Evolutionary conservation across 257 asterid species (phyloP), one percentile per base, ranked within the genome.

Genomic region (Avicennia marina): DNA sequence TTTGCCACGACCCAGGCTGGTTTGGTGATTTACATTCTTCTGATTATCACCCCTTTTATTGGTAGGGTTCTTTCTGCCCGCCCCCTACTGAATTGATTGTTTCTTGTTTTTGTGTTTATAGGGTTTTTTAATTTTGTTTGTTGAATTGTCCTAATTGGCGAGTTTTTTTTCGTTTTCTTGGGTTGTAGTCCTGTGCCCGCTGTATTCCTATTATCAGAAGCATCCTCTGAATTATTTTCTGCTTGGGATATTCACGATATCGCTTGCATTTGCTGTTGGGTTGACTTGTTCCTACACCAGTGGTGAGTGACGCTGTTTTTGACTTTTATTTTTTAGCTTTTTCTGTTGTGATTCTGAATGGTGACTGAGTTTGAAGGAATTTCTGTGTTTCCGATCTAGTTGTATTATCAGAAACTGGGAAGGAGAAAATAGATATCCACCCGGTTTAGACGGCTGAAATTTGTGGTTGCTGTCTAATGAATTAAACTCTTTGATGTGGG

Each of bases 191-290:
- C 54, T 90, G 66, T 83, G 76, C 20, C 96, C 96, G 18, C 64
- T 90, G 80, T 74, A 70, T 63, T 82, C 72, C 67, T 87, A 83
- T 68, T 73, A 85, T 72, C 85, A 80, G 87, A 76, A 16, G 62
- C 96, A 90, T 78, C 98, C 98, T 4, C 59, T 79, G 72, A 90
- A 90, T 67, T 90, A 77, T 56, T 6, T 87, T 18, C 87, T 90
- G 41, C 96, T 90, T 54, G 96, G 80, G 57, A 0, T 90, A 9
- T 90, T 90, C 58, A 90, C 98, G 5, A 61, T 78, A 44, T 7
- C 94, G 41, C 72, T 90, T 20, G 80, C 98, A 2, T 85, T 83
- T 0, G 81, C 83, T 2, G 73, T 87, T 32, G 98, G 98, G 36
- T 64, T 90, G 73, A 70, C 88, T 67, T 87, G 96, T 48, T 82